These are phyloP conservation scores for Rhipidocladum racemiflorum DNA, from an alignment of 176 grass and related monocot genomes.

Conservation along the genomic window DNA sequence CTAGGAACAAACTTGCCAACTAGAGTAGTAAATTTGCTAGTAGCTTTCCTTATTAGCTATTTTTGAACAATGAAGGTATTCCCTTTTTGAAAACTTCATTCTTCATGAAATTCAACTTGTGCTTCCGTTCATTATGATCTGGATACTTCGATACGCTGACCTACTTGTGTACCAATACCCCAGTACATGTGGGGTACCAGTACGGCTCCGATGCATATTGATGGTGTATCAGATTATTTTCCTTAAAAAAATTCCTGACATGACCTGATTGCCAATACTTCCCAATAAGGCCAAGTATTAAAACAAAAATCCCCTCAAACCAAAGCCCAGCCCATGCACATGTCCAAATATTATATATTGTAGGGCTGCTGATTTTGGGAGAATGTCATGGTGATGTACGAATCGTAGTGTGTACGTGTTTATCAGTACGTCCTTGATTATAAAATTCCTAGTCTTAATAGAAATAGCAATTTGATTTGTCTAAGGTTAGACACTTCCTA, in stretches of 20 bases:
- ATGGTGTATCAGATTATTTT: neutral
- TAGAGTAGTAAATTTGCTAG: neutral
- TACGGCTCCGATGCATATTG: neutral
- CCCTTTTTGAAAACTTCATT: constrained; percentile 1
- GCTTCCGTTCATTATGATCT: neutral
- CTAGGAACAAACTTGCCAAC: neutral
- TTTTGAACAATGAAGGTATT: no score
- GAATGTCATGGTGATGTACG: neutral
- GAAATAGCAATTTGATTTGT: neutral
- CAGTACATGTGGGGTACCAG: neutral
- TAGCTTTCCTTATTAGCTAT: neutral
- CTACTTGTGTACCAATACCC: neutral
- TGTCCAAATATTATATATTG: neutral
- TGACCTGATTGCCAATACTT: neutral
- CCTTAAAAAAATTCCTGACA: neutral
- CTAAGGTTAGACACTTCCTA: neutral
- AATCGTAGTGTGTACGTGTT: neutral
- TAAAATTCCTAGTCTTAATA: neutral
- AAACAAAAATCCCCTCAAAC: no score
- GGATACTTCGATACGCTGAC: neutral
- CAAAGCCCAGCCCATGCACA: no score
- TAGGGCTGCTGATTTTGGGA: neutral
- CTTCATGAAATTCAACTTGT: no score
- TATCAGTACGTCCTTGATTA: neutral
- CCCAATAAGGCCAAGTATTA: neutral